Conservation (phyloP, 805 yeast species). For the baker's yeast (Saccharomyces cerevisiae) region DNA sequence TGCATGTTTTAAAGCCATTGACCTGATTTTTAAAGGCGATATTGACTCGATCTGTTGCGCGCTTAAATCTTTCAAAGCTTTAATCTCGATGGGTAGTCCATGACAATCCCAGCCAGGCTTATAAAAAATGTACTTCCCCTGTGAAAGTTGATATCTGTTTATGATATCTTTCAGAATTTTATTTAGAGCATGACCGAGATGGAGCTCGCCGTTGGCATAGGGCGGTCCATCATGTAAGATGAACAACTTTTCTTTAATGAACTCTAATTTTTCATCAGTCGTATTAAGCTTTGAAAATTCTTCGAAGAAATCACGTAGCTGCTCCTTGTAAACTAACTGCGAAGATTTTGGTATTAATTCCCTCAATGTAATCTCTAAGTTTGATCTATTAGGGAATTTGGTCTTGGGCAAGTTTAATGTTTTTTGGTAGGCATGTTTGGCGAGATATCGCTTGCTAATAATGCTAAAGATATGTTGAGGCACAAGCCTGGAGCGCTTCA, state of each 20-base stretch:
- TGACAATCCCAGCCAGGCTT: conserved; percentile 99
- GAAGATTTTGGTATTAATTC: conserved; percentile 47
- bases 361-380: conserved; percentile 35
- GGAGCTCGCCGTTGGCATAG: conserved; percentile 91
- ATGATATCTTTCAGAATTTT: conserved; percentile 84
- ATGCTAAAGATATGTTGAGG: conserved; percentile 1
- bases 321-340: conserved; percentile 59
- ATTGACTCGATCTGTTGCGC: conserved; percentile 30
- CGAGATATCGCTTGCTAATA: conserved; percentile 3
- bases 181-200: conserved; percentile 86
- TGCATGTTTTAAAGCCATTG: conserved; percentile 65
- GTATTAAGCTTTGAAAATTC: conserved; percentile 6
- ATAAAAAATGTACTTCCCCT: conserved; percentile 58
- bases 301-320: conserved; percentile 27
- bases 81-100: conserved; percentile 92
- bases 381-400: conserved; percentile 54
- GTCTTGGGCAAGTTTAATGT: conserved; percentile 64
- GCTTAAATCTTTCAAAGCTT: conserved; percentile 51
- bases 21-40: conserved; percentile 45
- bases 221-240: conserved; percentile 97
- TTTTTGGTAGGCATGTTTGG: conserved; percentile 36
- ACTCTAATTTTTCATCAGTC: conserved; percentile 17
- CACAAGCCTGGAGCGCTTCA: neutral
- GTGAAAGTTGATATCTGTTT: conserved; percentile 56
- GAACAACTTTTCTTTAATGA: conserved; percentile 37